Percentiles rank a stretch among this genome's conserved stretches.
These are phyloP conservation scores for Raddia distichophylla DNA, from an alignment of 176 grass and related monocot genomes.

Conservation along the genomic window DNA sequence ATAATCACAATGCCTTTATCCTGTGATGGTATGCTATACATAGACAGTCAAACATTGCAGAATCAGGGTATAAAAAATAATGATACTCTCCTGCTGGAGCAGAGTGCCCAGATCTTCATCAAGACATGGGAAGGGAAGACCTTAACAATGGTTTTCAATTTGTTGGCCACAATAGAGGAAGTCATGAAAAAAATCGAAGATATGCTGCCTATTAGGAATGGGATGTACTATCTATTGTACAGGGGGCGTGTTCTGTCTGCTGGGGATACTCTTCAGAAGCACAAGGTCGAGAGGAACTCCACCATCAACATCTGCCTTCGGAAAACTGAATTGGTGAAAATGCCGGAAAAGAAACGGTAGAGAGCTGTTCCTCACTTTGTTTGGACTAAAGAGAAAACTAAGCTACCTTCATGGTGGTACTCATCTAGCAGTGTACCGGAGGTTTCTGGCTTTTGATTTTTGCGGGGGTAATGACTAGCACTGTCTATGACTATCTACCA, in stretches of 20 bases:
- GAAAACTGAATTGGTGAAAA: background rate
- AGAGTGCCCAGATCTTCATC: constrained; percentile 28
- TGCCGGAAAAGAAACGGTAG: background rate
- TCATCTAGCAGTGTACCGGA: background rate
- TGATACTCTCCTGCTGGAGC: constrained; percentile 12
- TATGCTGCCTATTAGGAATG: background rate
- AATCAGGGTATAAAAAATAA: constrained; percentile 18
- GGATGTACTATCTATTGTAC: constrained; percentile 34
- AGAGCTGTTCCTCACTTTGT: constrained; percentile 1
- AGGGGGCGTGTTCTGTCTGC: constrained; percentile 30
- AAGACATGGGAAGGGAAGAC: constrained; percentile 47
- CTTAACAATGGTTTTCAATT: constrained; percentile 8
- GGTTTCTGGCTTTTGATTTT: constrained; percentile 3
- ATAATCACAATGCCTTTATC: constrained; percentile 16
- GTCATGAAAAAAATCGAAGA: constrained; percentile 25
- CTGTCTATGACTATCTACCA: background rate
- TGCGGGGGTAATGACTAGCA: background rate
- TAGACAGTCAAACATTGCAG: constrained; percentile 34
- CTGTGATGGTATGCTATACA: background rate
- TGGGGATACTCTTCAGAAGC: constrained; percentile 23
- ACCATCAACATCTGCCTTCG: constrained; percentile 15
- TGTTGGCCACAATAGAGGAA: background rate
- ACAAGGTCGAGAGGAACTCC: constrained; percentile 22
- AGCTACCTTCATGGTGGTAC: background rate
- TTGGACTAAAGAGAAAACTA: background rate